Evolutionary conservation across 805 yeast genomes (phyloP), one percentile per base, ranked within the genome.

Genomic region (Ogataea glucozyma): DNA sequence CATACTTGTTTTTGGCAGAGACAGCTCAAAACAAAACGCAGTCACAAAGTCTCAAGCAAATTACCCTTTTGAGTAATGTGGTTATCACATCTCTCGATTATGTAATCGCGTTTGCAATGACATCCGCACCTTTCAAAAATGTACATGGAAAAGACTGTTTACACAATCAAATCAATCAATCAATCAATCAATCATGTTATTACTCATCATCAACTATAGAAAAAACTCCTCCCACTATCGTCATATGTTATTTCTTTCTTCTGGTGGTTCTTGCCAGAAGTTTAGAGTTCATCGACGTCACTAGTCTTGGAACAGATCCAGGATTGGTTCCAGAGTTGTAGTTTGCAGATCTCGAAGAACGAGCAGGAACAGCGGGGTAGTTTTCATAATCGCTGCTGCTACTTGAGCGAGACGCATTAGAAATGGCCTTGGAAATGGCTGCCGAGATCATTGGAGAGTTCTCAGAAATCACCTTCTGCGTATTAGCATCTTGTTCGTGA

Each of bases 201-300:
- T n/a, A n/a, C n/a, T n/a, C n/a, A n/a, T n/a, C n/a, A n/a, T n/a
- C n/a, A n/a, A n/a, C n/a, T n/a, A n/a, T n/a, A n/a, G n/a, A n/a
- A n/a, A n/a, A n/a, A n/a, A n/a, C n/a, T n/a, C n/a, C n/a, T n/a
- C n/a, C n/a, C n/a, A n/a, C n/a, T 14, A 16, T 12, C 17, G 12
- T n/a, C 13, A 24, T 13, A n/a, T 6, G 5, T 41, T 41, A 51
- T 40, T 53, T 56, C 56, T 67, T 72, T 43, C 67, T 72, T 47
- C 80, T 62, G 17, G 70, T 67, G 39, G 80, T 75, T 54, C 87
- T 64, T 4, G 85, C 81, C 44, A 82, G 61, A 35, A 83, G 67
- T 53, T 77, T 78, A 5, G 87, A 81, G 57, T 79, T 81, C 75
- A 75, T 67, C 12, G 79, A 66, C 3, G 85, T 79, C 16, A 80